Evolutionary conservation across 2,329 filamentous ascomycete genomes (phyloP), one percentile per base, ranked within the genome.

Genomic region (Zalaria obscura): DNA sequence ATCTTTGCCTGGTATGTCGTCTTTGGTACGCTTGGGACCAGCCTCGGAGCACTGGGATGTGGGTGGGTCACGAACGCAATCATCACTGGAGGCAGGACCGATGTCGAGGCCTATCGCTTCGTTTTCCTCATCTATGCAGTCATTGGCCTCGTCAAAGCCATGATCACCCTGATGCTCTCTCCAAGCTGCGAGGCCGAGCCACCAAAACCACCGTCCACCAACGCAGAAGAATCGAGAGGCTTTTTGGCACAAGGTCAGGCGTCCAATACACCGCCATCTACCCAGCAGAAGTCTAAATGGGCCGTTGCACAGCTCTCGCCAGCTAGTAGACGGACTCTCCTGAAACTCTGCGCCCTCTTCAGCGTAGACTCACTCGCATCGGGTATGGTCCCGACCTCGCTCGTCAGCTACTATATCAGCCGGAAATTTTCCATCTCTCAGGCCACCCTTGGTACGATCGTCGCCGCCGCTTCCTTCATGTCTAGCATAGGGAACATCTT

Each of bases 341-440:
- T 72, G 40, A 73, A 76, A 39, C 65, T 89, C 0, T 81, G 77
- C 52, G 58, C 80, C 5, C 63, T 89, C 1, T 80, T 86, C 50
- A 71, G 70, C 1, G 52, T 86, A 4, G 82, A 87, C 55, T 73
- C 76, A 0, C 72, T 86, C 43, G 80, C 79, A 1, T 55, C 57
- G 18, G 82, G 83, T 2, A 70, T 88, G 55, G 78, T 77, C 3
- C 74, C 59, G 10, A 61, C 59, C 50, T 59, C 60, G 6, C 50
- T 63, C 28, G 69, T 75, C 47, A 75, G 69, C 43, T 76, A 73
- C 54, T 74, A 71, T 55, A 69, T 77, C 50, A 66, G 69, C 47
- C 54, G 58, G 36, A 76, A 75, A 46, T 77, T 76, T 48, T 50
- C 61, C 29, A 59, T 75, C 3, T 60, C 67, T 3, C 69, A 74